Conservation (phyloP, 2,329 filamentous ascomycete species). For the Aspergillus proliferans region DNA sequence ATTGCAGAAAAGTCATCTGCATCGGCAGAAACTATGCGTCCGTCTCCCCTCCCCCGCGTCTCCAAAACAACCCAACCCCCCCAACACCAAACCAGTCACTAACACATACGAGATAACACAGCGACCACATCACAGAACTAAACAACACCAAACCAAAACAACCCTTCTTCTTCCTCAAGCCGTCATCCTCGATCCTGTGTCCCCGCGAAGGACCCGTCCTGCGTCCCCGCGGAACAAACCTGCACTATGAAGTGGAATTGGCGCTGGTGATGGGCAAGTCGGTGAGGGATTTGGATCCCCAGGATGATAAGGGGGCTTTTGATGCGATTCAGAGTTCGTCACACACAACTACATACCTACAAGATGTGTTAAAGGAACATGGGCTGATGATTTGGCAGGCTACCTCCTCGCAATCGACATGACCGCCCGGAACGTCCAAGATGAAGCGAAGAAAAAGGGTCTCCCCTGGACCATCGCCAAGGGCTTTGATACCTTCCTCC, state of each 20-base stretch:
- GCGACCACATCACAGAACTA: conserved; percentile 89
- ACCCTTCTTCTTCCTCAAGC: conserved; percentile 99
- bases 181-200: conserved; percentile 74
- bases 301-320: conserved; percentile 69
- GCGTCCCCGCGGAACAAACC: conserved; percentile 70
- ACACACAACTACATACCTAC: too few relatives aligned
- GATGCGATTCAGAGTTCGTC: conserved; percentile 68
- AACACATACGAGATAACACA: conserved; percentile 27
- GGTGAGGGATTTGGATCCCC: conserved; percentile 65
- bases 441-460: conserved; percentile 94
- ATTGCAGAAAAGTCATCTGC: conserved; percentile 72
- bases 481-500: conserved; percentile 96
- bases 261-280: conserved; percentile 81
- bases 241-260: conserved; percentile 95
- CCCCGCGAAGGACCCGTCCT: conserved; percentile 74
- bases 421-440: conserved; percentile 91
- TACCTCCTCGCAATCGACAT: conserved; percentile 94
- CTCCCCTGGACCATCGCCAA: conserved; percentile 95
- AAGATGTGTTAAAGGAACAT: too few relatives aligned
- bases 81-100: not conserved
- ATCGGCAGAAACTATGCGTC: conserved; percentile 96
- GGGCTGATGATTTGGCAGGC: conserved; percentile 41
- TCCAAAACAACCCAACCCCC: not conserved
- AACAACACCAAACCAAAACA: conserved; percentile 83
- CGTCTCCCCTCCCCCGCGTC: conserved; percentile 27